These are phyloP conservation scores for Marchantia paleacea DNA, from an alignment of 225 moss, liverwort and hornwort species.

Conservation along the genomic window DNA sequence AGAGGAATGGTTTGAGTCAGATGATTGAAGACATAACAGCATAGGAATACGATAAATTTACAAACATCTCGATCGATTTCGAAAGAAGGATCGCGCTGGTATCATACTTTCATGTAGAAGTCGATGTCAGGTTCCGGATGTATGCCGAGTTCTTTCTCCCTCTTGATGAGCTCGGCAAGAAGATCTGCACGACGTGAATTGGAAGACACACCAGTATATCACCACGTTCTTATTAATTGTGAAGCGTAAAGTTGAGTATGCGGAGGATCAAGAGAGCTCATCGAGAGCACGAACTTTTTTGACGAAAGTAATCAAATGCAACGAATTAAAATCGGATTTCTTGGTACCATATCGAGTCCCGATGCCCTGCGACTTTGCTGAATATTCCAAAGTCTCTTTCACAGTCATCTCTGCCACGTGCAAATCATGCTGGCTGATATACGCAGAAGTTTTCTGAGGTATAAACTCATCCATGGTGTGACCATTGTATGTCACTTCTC, in stretches of 20 bases:
- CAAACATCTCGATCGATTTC: too few relatives aligned
- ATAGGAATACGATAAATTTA: too few relatives aligned
- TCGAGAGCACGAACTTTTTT: neutral
- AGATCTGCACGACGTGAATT: conserved; percentile 39
- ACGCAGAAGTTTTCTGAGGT: conserved; percentile 68
- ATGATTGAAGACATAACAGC: neutral
- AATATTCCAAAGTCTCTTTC: conserved; percentile 70
- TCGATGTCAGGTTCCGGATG: conserved; percentile 76
- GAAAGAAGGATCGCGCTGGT: too few relatives aligned
- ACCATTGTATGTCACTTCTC: conserved; percentile 75
- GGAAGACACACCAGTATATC: too few relatives aligned
- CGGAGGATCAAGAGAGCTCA: too few relatives aligned
- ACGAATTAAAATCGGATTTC: neutral
- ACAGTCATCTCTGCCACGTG: conserved; percentile 84
- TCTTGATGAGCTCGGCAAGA: conserved; percentile 57
- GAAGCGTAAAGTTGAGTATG: too few relatives aligned
- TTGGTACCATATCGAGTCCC: conserved; percentile 60
- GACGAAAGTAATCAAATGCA: too few relatives aligned
- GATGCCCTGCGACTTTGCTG: conserved; percentile 80
- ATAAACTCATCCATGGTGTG: conserved; percentile 65
- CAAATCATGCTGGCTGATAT: conserved; percentile 81
- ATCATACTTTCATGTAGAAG: conserved; percentile 64
- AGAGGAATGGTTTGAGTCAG: neutral
- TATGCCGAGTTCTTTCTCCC: conserved; percentile 75
- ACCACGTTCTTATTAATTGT: too few relatives aligned